Evolutionary conservation across 2,329 filamentous ascomycete genomes (phyloP).

Genomic region (Colletotrichum tanaceti): DNA sequence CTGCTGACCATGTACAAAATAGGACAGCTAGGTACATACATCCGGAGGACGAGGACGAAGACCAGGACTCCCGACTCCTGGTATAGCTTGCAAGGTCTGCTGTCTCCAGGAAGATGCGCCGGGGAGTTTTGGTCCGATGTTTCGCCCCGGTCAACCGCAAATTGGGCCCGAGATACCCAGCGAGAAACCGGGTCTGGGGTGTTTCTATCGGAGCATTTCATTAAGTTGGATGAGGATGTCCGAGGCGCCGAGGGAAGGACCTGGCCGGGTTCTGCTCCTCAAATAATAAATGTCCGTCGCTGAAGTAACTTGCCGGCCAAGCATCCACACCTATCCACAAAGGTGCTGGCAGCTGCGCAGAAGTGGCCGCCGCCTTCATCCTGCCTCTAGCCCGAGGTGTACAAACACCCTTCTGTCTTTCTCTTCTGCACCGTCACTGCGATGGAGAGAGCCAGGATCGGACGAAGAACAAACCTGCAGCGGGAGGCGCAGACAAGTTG

Average conservation of each 20-base stretch:
- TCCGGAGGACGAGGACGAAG: background rate
- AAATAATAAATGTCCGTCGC: background rate
- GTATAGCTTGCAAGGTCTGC: conserved; percentile 3
- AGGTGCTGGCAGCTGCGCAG: no score
- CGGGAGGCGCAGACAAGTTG: no score
- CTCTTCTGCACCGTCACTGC: no score
- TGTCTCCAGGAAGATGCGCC: conserved; percentile 16
- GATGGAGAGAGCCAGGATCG: no score
- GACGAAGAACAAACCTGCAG: no score
- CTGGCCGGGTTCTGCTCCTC: background rate
- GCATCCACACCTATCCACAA: background rate
- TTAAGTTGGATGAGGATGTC: conserved; percentile 37
- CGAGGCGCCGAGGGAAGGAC: conserved; percentile 21
- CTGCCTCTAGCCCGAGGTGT: no score
- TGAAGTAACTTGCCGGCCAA: background rate
- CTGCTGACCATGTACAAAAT: background rate
- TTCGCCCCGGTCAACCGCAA: conserved; percentile 23
- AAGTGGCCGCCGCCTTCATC: no score
- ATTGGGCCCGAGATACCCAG: conserved; percentile 36
- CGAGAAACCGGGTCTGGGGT: conserved; percentile 31
- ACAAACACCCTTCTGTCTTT: no score
- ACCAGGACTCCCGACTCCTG: no score
- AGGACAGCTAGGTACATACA: background rate
- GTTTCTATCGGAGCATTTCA: conserved; percentile 39
- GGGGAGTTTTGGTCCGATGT: conserved; percentile 39